phyloP scores from a whole-genome alignment of 2,329 filamentous ascomycete species.

The Penicillium sp. region DNA sequence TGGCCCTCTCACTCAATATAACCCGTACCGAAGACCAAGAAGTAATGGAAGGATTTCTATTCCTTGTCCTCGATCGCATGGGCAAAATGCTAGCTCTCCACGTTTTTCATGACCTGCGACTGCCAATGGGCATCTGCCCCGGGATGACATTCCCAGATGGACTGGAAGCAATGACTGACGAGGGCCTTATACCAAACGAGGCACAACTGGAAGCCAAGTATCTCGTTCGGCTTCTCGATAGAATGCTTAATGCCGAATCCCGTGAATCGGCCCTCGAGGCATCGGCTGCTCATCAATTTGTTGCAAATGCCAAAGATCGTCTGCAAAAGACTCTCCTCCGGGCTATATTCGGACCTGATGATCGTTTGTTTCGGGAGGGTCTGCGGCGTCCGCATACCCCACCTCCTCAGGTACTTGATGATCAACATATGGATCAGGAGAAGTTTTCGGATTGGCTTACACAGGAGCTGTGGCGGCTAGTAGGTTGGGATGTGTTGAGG shows the following conservation, averaged over 20 bases:
- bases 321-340: conserved; percentile 44
- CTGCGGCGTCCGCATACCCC: conserved; percentile 26
- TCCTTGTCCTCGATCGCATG: conserved; percentile 37
- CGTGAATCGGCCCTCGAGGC: not conserved
- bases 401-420: conserved; percentile 16
- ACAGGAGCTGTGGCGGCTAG: conserved; percentile 55
- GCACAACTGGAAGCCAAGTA: conserved; percentile 36
- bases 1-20: conserved; percentile 32
- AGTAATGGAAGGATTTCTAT: conserved; percentile 45
- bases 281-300: conserved; percentile 13
- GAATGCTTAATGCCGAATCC: conserved; percentile 19
- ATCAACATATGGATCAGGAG: conserved; percentile 24
- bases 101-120: conserved; percentile 38
- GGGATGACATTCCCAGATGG: conserved; percentile 34
- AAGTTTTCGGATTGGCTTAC: conserved; percentile 54
- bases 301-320: conserved; percentile 26
- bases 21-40: conserved; percentile 27
- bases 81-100: conserved; percentile 42
- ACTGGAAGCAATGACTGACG: conserved; percentile 25
- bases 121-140: conserved; percentile 24
- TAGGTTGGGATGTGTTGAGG: conserved; percentile 54
- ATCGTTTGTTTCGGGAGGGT: conserved; percentile 29
- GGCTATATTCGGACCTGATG: conserved; percentile 41
- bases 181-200: conserved; percentile 23
- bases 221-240: conserved; percentile 38